Conservation (phyloP, 352 stramenopile genomes). For the Phytopythium oedochilum region DNA sequence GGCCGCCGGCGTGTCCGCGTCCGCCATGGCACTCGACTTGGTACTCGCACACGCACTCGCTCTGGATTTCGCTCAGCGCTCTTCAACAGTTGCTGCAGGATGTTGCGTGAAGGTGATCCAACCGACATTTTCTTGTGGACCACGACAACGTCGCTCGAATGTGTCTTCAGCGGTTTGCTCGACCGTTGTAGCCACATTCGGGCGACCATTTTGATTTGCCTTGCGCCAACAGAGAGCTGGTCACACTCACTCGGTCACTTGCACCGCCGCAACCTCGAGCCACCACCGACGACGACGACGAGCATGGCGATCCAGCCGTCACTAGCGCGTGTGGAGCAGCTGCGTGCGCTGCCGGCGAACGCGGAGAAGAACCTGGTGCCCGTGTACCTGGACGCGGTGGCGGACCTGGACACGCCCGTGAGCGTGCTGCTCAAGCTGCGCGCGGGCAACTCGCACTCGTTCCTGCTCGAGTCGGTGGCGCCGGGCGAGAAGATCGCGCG, state of each 20-base stretch:
- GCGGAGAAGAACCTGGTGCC: conserved; percentile 82
- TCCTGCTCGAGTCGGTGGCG: conserved; percentile 84
- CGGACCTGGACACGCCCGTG: conserved; percentile 86
- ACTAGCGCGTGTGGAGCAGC: conserved; percentile 59
- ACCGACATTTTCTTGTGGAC: too few relatives aligned
- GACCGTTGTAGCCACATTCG: too few relatives aligned
- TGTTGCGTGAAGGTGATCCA: too few relatives aligned
- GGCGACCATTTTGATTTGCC: too few relatives aligned
- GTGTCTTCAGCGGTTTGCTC: too few relatives aligned
- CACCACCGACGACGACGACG: background rate
- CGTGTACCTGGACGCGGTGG: conserved; percentile 79
- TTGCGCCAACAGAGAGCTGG: too few relatives aligned
- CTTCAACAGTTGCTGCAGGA: too few relatives aligned
- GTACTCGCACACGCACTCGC: too few relatives aligned
- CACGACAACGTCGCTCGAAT: too few relatives aligned
- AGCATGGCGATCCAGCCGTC: conserved; percentile 55
- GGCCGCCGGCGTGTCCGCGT: background rate
- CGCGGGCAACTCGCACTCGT: conserved; percentile 72
- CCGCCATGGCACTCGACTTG: too few relatives aligned
- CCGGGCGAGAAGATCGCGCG: conserved; percentile 84
- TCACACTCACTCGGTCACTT: background rate
- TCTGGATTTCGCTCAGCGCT: too few relatives aligned
- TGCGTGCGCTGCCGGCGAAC: conserved; percentile 49
- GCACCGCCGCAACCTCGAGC: background rate
- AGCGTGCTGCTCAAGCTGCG: conserved; percentile 87